A percentile compares a stretch with the other conserved stretches of the same genome.
Conservation (phyloP, 192 early-diverging fungal genomes). For the Podochytrium sp. region DNA sequence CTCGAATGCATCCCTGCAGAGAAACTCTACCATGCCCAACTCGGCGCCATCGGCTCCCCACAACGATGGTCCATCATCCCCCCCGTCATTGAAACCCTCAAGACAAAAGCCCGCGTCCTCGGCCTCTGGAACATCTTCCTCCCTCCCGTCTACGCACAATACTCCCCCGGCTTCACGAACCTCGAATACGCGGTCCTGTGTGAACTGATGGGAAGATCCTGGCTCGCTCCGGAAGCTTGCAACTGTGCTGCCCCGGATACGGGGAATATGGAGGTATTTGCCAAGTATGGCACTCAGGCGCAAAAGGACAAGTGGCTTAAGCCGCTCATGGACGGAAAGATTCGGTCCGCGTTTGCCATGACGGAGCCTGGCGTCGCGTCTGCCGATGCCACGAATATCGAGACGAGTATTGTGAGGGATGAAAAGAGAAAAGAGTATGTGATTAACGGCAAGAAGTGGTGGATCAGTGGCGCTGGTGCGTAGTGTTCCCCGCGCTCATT, state of each 20-base stretch:
- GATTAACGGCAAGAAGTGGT: constrained; percentile 85
- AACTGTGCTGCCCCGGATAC: constrained; percentile 97
- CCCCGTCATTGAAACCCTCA: constrained; percentile 85
- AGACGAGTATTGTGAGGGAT: constrained; percentile 69
- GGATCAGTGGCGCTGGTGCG: constrained; percentile 91
- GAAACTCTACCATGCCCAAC: constrained; percentile 68
- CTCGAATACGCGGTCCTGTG: constrained; percentile 93
- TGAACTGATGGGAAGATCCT: constrained; percentile 85
- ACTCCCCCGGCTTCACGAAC: constrained; percentile 83
- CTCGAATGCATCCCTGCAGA: constrained; percentile 96
- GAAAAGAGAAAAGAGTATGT: constrained; percentile 42
- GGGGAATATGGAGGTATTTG: constrained; percentile 99
- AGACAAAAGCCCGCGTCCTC: constrained; percentile 78
- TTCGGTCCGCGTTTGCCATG: constrained; percentile 98
- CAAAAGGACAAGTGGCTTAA: constrained; percentile 76
- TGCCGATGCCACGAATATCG: constrained; percentile 98
- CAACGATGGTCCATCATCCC: constrained; percentile 68
- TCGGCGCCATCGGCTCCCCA: constrained; percentile 65
- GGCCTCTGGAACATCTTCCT: constrained; percentile 98
- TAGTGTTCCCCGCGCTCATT: neutral
- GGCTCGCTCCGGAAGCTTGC: constrained; percentile 87
- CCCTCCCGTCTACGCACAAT: constrained; percentile 76
- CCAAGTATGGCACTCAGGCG: constrained; percentile 84
- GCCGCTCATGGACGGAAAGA: constrained; percentile 87
- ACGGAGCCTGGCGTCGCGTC: constrained; percentile 94